Base-by-base conservation (phyloP, 768 basidiomycete genomes). In the Boletales sp. region DNA sequence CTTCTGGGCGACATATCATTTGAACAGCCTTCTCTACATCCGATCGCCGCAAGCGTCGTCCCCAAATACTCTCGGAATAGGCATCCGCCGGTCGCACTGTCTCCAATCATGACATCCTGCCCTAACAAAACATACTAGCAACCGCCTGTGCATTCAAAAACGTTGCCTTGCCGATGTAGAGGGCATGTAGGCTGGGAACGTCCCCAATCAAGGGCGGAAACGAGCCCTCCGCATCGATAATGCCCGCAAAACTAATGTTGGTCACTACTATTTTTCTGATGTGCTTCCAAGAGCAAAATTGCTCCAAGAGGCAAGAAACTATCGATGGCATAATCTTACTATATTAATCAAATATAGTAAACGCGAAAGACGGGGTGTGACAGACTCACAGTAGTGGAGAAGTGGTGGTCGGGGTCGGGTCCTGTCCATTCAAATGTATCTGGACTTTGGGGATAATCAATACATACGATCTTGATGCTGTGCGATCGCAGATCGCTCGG, bases 1-100 rank as follows among this genome's bases (percentile, higher is more conserved):
- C 50, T n/a, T 52, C 50, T 43, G 43, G 17, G 40, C n/a, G n/a
- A 41, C 50, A 48, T 15, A 48, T 15, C 52, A 19, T 9, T 38
- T 48, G 43, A 47, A 54, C 52, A 7, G 71, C 75, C 14, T 53
- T 58, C 63, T 79, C 77, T 12, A 82, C 56, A 55, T 82, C 78
- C 12, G 71, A 70, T 35, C 75, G 66, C 14, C 81, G 72, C 27
- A 83, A 51, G 30, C 82, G 70, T 2, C 69, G 67, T 37, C 79
- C 82, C 82, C 82, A 83, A 24, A 84, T 83, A 49, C 80, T 80
- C 40, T 71, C 75, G 11, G 65, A 62, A 56, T 82, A 83, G 18
- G 72, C 73, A 51, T 83, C 82, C n/a, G 81, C 74, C 7, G 81
- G 66, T 36, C 69, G 65, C 21, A 82, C 60, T 27, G 55, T 41